A percentile compares a stretch with the other conserved stretches of the same genome.
These are phyloP conservation scores for Thielaviopsis cerberus DNA, from an alignment of 2,329 filamentous ascomycete genomes.

Conservation along the genomic window DNA sequence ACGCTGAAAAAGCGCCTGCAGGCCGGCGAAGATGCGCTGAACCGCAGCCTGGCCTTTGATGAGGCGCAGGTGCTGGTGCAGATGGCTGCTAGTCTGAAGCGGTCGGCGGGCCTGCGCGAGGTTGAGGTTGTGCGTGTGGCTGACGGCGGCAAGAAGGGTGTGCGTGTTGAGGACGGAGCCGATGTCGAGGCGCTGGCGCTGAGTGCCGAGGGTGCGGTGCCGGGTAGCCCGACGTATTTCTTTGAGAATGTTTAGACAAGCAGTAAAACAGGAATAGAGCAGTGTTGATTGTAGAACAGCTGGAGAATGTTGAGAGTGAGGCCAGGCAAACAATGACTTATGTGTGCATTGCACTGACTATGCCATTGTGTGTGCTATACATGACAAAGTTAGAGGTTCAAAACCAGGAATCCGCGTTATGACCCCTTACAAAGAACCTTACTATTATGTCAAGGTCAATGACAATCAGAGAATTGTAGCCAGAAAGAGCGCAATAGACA, in stretches of 20 bases:
- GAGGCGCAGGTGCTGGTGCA: conserved; percentile 57
- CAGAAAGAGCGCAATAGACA: too few relatives aligned
- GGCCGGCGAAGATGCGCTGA: conserved; percentile 56
- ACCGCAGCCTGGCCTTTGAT: conserved; percentile 72
- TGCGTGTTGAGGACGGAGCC: conserved; percentile 30
- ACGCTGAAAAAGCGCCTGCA: conserved; percentile 66
- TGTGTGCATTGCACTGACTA: too few relatives aligned
- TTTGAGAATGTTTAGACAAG: conserved; percentile 90
- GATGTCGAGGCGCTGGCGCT: conserved; percentile 39
- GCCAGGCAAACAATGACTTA: too few relatives aligned
- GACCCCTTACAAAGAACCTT: too few relatives aligned
- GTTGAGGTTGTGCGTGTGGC: conserved; percentile 56
- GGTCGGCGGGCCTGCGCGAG: conserved; percentile 48
- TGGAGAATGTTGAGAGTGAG: too few relatives aligned
- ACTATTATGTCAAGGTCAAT: too few relatives aligned
- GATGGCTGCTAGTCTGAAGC: conserved; percentile 65
- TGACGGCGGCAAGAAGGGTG: conserved; percentile 49
- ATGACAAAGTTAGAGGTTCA: too few relatives aligned
- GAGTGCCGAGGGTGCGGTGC: conserved; percentile 55
- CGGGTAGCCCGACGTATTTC: conserved; percentile 62
- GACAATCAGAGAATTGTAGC: too few relatives aligned
- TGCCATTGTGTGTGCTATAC: too few relatives aligned
- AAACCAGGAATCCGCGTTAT: too few relatives aligned
- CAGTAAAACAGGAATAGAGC: too few relatives aligned
- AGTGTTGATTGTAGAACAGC: too few relatives aligned